A percentile compares a stretch with the other conserved stretches of the same genome.
phyloP scores from a whole-genome alignment of 2,329 filamentous ascomycete genomes.

The Fusarium sp. region DNA sequence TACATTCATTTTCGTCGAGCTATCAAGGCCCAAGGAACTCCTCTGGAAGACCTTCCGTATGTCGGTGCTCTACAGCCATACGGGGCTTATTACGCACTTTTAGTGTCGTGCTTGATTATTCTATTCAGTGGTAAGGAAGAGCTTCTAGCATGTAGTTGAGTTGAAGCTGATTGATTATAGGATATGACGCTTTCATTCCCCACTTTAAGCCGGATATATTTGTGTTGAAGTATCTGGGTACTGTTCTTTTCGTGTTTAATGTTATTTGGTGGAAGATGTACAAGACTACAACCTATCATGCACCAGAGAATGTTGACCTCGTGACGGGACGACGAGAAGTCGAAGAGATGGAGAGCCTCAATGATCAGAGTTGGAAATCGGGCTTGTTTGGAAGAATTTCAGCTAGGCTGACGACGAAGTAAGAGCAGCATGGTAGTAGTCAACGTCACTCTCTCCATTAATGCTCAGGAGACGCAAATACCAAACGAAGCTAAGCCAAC shows the following conservation, averaged over 20 bases:
- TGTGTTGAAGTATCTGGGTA: conserved; percentile 68
- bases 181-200: conserved; percentile 74
- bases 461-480: too few relatives aligned
- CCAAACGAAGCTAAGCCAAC: too few relatives aligned
- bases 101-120: conserved; percentile 62
- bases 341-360: conserved; percentile 24
- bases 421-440: too few relatives aligned
- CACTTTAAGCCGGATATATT: conserved; percentile 75
- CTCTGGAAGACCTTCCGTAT: conserved; percentile 55
- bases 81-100: conserved; percentile 55
- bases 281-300: conserved; percentile 65
- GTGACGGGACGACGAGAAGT: conserved; percentile 61
- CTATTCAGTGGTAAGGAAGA: conserved; percentile 67
- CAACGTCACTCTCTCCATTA: too few relatives aligned
- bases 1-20: conserved; percentile 58
- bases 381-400: too few relatives aligned
- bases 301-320: conserved; percentile 70
- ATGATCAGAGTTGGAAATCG: too few relatives aligned
- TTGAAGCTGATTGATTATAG: too few relatives aligned
- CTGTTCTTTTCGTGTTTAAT: conserved; percentile 66
- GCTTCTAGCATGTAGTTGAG: too few relatives aligned
- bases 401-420: too few relatives aligned
- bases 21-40: conserved; percentile 56
- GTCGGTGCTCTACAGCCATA: conserved; percentile 57
- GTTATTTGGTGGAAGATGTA: conserved; percentile 74